Conservation (phyloP, 106 monocot species). For the Allium cepa region DNA sequence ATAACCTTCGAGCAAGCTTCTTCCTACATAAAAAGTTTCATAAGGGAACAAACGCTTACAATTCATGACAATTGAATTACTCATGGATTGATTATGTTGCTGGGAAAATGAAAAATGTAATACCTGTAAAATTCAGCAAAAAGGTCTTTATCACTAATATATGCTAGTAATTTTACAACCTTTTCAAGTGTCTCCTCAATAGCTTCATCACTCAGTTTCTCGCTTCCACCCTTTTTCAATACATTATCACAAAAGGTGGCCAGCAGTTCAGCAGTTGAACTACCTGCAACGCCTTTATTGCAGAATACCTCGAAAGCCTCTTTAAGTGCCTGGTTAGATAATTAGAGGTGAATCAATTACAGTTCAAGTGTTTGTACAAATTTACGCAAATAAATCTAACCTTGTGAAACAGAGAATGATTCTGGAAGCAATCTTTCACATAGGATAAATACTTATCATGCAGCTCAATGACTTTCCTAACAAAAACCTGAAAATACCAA, state of each 20-base stretch:
- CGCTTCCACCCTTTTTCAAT: conserved; percentile 68
- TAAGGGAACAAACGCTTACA: not conserved
- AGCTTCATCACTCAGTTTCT: conserved; percentile 75
- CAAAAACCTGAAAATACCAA: conserved; percentile 43
- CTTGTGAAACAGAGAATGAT: conserved; percentile 76
- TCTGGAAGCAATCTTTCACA: conserved; percentile 66
- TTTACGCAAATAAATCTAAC: conserved; percentile 8
- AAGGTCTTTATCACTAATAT: conserved; percentile 62
- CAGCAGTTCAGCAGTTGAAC: conserved; percentile 62
- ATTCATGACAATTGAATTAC: not conserved
- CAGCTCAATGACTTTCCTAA: conserved; percentile 75
- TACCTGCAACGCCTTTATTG: conserved; percentile 72
- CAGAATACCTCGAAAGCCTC: conserved; percentile 82
- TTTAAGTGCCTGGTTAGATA: conserved; percentile 45
- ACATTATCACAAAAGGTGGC: conserved; percentile 81
- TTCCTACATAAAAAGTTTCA: conserved; percentile 31
- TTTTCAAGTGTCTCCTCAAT: conserved; percentile 77
- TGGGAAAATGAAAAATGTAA: not conserved
- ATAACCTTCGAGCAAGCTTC: conserved; percentile 66
- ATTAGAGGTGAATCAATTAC: not conserved
- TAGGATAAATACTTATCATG: conserved; percentile 76
- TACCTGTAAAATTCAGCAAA: conserved; percentile 76
- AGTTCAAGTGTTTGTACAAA: no score
- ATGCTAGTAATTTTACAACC: conserved; percentile 61
- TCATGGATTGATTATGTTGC: no score